A percentile compares a stretch with the other conserved stretches of the same genome.
phyloP scores from a whole-genome alignment of 768 basidiomycete genomes.

The Solioccasus polychromus region DNA sequence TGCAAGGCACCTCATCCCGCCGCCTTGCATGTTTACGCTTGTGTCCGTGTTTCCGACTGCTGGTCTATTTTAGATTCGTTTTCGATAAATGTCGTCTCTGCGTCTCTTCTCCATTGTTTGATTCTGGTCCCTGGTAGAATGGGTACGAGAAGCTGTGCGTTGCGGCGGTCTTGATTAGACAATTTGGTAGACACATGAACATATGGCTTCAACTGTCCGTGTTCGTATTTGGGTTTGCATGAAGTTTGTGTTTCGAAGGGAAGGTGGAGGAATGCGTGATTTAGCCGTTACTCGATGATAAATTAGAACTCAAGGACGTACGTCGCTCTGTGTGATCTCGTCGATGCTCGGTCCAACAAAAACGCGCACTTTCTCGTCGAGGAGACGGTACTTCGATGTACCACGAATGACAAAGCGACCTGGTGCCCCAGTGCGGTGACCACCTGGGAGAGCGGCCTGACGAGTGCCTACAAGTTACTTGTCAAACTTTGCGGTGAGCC shows the following conservation, averaged over 20 bases:
- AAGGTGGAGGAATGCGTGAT: neutral
- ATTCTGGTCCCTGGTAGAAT: constrained; percentile 24
- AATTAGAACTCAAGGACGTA: constrained; percentile 32
- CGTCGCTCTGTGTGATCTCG: constrained; percentile 55
- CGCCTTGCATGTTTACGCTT: neutral
- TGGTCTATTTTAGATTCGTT: neutral
- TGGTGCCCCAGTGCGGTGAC: constrained; percentile 83
- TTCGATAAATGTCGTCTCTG: constrained; percentile 2
- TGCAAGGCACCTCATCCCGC: neutral
- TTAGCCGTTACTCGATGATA: neutral
- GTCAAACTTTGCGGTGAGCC: neutral
- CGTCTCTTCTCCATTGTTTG: constrained; percentile 25
- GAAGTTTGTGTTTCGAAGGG: too few relatives aligned
- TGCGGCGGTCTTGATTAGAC: constrained; percentile 21
- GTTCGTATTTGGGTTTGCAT: neutral
- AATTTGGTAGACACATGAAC: constrained; percentile 26
- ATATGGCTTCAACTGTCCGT: constrained; percentile 25
- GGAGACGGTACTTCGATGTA: constrained; percentile 74
- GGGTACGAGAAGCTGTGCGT: constrained; percentile 26
- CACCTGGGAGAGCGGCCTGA: constrained; percentile 80
- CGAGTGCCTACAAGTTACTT: constrained; percentile 86
- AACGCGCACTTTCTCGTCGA: constrained; percentile 81
- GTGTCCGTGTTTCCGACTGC: neutral
- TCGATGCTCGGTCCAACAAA: constrained; percentile 78
- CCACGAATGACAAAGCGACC: constrained; percentile 79